A percentile compares a stretch with the other conserved stretches of the same genome.
These are phyloP conservation scores for Encephalitozoon cuniculi DNA, from an alignment of 371 early-diverging fungal species.

Conservation along the genomic window DNA sequence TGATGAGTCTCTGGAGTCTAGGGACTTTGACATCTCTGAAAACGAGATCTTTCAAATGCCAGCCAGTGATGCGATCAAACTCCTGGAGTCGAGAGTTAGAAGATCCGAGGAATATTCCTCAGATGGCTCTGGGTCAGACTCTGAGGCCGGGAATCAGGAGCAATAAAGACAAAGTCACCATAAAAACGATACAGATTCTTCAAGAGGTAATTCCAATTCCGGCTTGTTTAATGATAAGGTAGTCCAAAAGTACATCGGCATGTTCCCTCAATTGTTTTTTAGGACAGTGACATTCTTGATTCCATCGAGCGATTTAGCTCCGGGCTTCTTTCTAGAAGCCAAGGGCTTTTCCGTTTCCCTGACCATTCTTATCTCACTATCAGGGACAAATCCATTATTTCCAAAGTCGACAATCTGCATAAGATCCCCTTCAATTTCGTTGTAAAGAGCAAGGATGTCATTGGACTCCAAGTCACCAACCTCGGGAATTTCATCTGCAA, in stretches of 20 bases:
- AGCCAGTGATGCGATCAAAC: background rate
- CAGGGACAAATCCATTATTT: conserved; percentile 3
- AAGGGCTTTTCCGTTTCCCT: background rate
- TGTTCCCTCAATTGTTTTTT: background rate
- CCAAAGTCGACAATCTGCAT: conserved; percentile 28
- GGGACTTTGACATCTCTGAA: background rate
- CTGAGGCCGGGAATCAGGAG: background rate
- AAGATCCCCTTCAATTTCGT: conserved; percentile 37
- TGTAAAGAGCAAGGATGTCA: conserved; percentile 13
- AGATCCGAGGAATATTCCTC: background rate
- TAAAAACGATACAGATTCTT: background rate
- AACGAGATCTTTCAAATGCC: background rate
- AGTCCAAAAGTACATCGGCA: background rate
- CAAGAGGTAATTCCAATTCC: background rate
- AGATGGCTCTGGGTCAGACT: background rate
- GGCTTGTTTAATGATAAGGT: conserved; percentile 8
- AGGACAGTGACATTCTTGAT: conserved; percentile 34
- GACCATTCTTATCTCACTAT: conserved; percentile 5
- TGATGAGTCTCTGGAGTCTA: background rate
- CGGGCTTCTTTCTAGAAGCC: background rate
- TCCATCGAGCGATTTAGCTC: background rate
- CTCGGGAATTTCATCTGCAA: background rate
- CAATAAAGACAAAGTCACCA: background rate
- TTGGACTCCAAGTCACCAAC: background rate
- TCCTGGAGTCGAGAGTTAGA: background rate